Conservation (phyloP, 257 asterid species). For the Penstemon davidsonii region DNA sequence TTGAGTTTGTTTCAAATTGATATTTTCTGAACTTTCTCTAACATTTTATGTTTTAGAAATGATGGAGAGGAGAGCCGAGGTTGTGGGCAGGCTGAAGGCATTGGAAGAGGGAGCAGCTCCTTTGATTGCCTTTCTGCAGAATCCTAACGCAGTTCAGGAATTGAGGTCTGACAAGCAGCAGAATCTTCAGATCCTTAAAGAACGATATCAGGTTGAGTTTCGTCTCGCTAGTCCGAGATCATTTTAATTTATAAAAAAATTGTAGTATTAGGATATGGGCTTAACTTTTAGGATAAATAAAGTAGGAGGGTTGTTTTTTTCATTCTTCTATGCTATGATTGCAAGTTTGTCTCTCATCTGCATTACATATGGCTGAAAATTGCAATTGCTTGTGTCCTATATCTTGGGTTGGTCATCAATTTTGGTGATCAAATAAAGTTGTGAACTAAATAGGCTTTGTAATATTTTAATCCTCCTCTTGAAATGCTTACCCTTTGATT, state of each 20-base stretch:
- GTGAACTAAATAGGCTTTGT: neutral
- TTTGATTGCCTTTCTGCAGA: slow-evolving; percentile 74
- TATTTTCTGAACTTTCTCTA: neutral
- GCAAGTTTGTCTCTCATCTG: no score
- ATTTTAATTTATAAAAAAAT: no score
- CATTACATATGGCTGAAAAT: no score
- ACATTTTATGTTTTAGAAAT: slow-evolving; percentile 45
- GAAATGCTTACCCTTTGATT: neutral
- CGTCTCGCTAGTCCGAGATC: no score
- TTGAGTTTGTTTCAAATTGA: slow-evolving; percentile 9
- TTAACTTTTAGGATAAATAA: no score
- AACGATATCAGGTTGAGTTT: slow-evolving; percentile 80
- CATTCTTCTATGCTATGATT: no score
- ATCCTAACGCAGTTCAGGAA: slow-evolving; percentile 85
- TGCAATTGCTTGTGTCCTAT: neutral
- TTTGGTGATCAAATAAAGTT: neutral
- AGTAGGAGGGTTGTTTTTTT: no score
- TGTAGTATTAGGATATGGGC: no score
- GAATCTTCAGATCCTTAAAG: slow-evolving; percentile 88
- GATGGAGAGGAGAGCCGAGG: slow-evolving; percentile 95
- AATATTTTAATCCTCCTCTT: neutral
- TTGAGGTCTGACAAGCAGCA: slow-evolving; percentile 89
- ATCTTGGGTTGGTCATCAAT: neutral
- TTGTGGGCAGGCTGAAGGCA: slow-evolving; percentile 84
- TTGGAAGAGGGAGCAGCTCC: slow-evolving; percentile 96